These are phyloP conservation scores for Apiospora marii DNA, from an alignment of 2,329 filamentous ascomycete genomes.

Conservation along the genomic window DNA sequence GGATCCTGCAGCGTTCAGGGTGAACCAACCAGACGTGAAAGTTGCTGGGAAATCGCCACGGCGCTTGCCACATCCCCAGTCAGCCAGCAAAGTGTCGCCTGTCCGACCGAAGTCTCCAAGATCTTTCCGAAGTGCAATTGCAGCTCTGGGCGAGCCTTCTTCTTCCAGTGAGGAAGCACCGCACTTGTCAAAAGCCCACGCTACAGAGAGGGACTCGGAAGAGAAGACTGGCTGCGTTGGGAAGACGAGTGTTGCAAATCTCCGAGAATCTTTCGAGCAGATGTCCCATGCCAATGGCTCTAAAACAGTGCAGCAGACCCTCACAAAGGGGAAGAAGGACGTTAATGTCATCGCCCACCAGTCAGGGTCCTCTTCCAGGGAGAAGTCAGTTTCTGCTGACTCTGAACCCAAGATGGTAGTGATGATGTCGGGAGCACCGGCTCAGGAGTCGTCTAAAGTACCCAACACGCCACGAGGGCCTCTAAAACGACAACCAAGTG, in stretches of 20 bases:
- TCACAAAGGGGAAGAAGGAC: neutral
- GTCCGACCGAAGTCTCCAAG: neutral
- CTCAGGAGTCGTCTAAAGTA: neutral
- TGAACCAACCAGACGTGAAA: constrained; percentile 14
- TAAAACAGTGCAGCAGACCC: neutral
- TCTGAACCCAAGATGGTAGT: neutral
- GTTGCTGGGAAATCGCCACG: constrained; percentile 24
- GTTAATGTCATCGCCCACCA: neutral
- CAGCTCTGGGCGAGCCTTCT: constrained; percentile 2
- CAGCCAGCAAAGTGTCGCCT: constrained; percentile 24
- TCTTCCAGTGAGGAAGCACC: constrained; percentile 14
- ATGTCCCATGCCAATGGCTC: constrained; percentile 17
- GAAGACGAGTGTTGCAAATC: constrained; percentile 44
- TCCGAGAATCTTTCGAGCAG: constrained; percentile 45
- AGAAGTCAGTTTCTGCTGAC: neutral
- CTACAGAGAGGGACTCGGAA: neutral
- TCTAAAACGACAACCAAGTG: neutral
- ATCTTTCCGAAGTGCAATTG: neutral
- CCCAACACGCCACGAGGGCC: neutral
- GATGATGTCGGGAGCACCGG: neutral
- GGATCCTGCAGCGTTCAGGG: constrained; percentile 22
- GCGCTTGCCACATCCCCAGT: constrained; percentile 26
- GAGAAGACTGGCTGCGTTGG: constrained; percentile 27
- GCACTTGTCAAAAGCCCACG: neutral
- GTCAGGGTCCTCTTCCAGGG: neutral